phyloP scores from a whole-genome alignment of 371 early-diverging fungal genomes.

The Mortierella sp. region DNA sequence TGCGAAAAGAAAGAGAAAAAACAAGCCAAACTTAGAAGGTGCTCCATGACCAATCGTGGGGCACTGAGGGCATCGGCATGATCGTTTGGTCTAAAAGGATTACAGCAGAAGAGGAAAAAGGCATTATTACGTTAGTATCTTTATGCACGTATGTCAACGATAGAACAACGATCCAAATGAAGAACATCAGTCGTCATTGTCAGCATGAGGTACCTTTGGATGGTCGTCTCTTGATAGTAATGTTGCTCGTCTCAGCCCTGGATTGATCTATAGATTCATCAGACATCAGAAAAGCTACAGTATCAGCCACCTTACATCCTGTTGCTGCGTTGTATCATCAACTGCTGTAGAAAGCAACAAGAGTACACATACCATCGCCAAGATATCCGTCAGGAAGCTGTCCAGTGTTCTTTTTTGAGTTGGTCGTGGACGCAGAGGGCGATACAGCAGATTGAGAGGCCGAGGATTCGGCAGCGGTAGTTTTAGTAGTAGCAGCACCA shows the following conservation, averaged over 20 bases:
- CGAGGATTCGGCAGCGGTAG: neutral
- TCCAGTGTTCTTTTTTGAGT: slow-evolving; percentile 28
- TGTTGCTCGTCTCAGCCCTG: slow-evolving; percentile 28
- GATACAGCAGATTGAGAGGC: neutral
- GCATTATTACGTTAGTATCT: neutral
- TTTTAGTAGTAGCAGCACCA: neutral
- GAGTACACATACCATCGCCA: slow-evolving; percentile 41
- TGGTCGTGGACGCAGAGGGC: neutral
- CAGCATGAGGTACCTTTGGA: slow-evolving; percentile 21
- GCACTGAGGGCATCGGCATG: slow-evolving; percentile 56
- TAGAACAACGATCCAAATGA: neutral
- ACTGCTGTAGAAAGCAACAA: neutral
- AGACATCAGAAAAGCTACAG: neutral
- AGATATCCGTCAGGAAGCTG: slow-evolving; percentile 39
- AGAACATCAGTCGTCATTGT: neutral
- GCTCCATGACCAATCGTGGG: slow-evolving; percentile 59
- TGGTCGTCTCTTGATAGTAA: slow-evolving; percentile 49
- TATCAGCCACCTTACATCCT: neutral
- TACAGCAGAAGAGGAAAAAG: too few species aligned
- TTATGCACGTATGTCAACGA: neutral
- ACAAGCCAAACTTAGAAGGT: slow-evolving; percentile 29
- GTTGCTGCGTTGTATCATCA: neutral
- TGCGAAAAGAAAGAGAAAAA: neutral
- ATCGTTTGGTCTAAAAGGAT: slow-evolving; percentile 28
- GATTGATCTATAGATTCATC: slow-evolving; percentile 27